A percentile compares a stretch with the other conserved stretches of the same genome.
These are phyloP conservation scores for Lyophyllum atratum DNA, from an alignment of 768 basidiomycete genomes.

Conservation along the genomic window DNA sequence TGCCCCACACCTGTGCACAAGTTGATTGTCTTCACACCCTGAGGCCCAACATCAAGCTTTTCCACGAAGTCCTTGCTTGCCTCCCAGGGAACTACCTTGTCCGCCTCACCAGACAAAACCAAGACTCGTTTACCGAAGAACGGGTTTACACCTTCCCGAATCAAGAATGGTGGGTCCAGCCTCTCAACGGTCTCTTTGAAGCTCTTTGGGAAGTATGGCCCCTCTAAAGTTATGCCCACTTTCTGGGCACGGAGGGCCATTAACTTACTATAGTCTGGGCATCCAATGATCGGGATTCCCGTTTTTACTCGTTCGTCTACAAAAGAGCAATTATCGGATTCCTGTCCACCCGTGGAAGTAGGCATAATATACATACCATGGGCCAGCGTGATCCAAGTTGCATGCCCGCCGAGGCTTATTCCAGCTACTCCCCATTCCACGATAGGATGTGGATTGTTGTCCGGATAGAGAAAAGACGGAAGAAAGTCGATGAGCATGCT, in stretches of 20 bases:
- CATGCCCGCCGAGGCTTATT: conserved; percentile 83
- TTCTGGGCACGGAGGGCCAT: conserved; percentile 56
- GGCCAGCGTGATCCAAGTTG: conserved; percentile 71
- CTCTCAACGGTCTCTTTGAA: conserved; percentile 48
- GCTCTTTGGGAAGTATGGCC: conserved; percentile 60
- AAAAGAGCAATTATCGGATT: not conserved
- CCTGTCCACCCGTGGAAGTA: not conserved
- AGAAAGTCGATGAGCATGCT: conserved; percentile 83
- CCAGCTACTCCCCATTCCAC: conserved; percentile 74
- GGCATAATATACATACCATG: conserved; percentile 31
- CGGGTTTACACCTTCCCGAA: conserved; percentile 45
- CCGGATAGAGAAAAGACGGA: conserved; percentile 71
- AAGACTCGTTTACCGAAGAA: conserved; percentile 76
- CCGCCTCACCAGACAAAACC: conserved; percentile 66
- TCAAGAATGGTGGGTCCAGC: conserved; percentile 49
- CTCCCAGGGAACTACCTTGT: conserved; percentile 69
- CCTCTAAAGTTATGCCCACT: conserved; percentile 39
- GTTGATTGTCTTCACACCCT: conserved; percentile 57
- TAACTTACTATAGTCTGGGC: conserved; percentile 65
- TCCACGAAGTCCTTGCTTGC: conserved; percentile 56
- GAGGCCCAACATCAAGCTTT: conserved; percentile 48
- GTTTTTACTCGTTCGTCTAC: conserved; percentile 47
- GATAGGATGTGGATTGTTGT: conserved; percentile 53
- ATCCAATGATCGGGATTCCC: conserved; percentile 63
- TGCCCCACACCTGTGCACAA: conserved; percentile 64